Evolutionary conservation across 169 alveolate species (phyloP).

Genomic region (Miamiensis avidus): DNA sequence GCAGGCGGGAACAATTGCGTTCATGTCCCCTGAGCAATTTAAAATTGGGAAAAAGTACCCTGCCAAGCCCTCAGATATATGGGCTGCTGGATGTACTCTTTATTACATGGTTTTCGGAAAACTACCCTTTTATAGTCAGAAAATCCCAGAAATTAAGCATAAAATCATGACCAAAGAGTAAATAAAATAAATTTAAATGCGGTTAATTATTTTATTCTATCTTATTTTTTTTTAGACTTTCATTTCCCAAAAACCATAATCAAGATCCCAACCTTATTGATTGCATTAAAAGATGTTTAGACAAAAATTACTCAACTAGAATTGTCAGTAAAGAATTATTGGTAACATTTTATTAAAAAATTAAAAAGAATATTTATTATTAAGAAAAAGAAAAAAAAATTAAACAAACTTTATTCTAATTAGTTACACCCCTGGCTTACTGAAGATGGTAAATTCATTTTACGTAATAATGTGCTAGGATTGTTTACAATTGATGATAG

Average conservation of each 20-base stretch:
- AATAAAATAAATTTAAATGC: neutral
- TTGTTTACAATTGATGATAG: neutral
- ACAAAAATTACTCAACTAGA: neutral
- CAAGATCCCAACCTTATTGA: neutral
- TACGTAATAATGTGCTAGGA: neutral
- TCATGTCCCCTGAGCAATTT: constrained; percentile 53
- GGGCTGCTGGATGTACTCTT: constrained; percentile 81
- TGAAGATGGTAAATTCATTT: constrained; percentile 4
- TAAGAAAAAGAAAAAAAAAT: neutral
- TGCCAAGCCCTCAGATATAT: constrained; percentile 78
- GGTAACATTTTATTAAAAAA: neutral
- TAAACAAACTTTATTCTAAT: too few relatives aligned
- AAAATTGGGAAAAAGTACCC: constrained; percentile 31
- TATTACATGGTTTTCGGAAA: constrained; percentile 62
- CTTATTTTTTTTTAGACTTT: neutral
- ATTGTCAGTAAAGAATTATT: neutral
- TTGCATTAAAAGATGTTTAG: neutral
- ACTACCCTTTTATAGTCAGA: constrained; percentile 70
- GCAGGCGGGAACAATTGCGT: constrained; percentile 57
- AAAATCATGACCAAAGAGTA: constrained; percentile 16
- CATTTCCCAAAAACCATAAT: neutral
- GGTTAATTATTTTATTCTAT: neutral
- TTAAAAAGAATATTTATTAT: too few relatives aligned
- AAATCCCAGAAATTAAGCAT: constrained; percentile 26
- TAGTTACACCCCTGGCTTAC: constrained; percentile 29